A percentile compares a stretch with the other conserved stretches of the same genome.
Conservation (phyloP, 176 grass and related monocot species). For the Tillandsia fasciculata region DNA sequence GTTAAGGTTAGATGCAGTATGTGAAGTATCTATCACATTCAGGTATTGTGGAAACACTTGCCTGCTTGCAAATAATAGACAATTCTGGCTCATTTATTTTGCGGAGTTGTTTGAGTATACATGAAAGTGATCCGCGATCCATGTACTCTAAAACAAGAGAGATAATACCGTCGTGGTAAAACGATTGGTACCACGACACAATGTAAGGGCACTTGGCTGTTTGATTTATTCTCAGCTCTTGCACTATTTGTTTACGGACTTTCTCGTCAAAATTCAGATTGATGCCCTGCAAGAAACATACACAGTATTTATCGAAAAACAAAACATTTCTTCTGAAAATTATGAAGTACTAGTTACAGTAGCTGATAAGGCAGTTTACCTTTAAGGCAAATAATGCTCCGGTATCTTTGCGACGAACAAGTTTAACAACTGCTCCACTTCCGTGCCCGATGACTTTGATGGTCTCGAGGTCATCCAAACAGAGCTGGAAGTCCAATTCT, state of each 20-base stretch:
- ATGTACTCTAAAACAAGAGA: slow-evolving; percentile 97
- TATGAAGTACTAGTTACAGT: too few relatives aligned
- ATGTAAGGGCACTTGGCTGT: slow-evolving; percentile 59
- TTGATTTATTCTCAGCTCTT: slow-evolving; percentile 99
- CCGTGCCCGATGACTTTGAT: slow-evolving; percentile 96
- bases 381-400: slow-evolving; percentile 81
- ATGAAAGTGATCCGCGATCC: slow-evolving; percentile 84
- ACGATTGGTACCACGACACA: slow-evolving; percentile 84
- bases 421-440: slow-evolving; percentile 77
- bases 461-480: slow-evolving; percentile 76
- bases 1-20: too few relatives aligned
- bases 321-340: too few relatives aligned
- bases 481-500: slow-evolving; percentile 64
- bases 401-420: slow-evolving; percentile 81
- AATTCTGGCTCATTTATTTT: slow-evolving; percentile 92
- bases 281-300: slow-evolving; percentile 43
- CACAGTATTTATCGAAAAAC: too few relatives aligned
- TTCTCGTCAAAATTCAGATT: slow-evolving; percentile 96
- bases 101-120: slow-evolving; percentile 88
- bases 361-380: slow-evolving; percentile 32
- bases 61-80: slow-evolving; percentile 91
- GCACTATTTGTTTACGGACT: slow-evolving; percentile 89
- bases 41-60: not conserved
- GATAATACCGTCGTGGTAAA: slow-evolving; percentile 97
- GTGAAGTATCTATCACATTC: not conserved